Evolutionary conservation across 345 rosid species (phyloP), one percentile per base, ranked within the genome.

Genomic region (Atalantia buxifolia): DNA sequence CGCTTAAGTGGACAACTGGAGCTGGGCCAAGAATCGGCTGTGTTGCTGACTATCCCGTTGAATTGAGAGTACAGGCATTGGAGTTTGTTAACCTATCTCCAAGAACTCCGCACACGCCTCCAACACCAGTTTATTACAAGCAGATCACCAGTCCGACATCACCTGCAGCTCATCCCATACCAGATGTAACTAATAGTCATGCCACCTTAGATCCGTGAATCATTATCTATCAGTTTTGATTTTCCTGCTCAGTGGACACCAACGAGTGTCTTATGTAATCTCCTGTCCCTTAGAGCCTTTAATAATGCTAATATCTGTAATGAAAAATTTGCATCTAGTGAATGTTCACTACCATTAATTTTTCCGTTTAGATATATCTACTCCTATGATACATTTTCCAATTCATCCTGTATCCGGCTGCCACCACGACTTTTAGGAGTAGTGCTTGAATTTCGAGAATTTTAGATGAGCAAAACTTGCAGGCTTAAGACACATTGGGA

Each of bases 1-100:
- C 94, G 12, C 87, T 83, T 69, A 92, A 89, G 81, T 95, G 98
- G 98, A 85, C 98, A 21, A 90, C 94, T 0, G 95, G 97, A 45
- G 94, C 89, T 18, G 95, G 97, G 62, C 98, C 97, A 27, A 87
- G 95, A 75, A 89, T 89, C 18, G 98, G 94, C 22, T 95, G 99
- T 74, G 90, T 91, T 62, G 98, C 97, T 1, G 99, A 95, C 83
- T 95, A 93, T 79, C 97, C 99, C 0, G 75, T 83, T 6, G 88
- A 92, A 79, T 82, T 95, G 50, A 85, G 99, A 79, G 69, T 78
- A n/a, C 97, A 93, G 81, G 98, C 99, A 59, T 77, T 93, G 73
- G 95, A 92, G 87, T 87, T 89, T 25, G 97, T 95, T 63, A 81
- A 82, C 79, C 87, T 92, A 36, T 95, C 99, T 18, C 95, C 98